Evolutionary conservation across 2,329 filamentous ascomycete genomes (phyloP), one percentile per base, ranked within the genome.

Genomic region (Lomentospora prolificans): DNA sequence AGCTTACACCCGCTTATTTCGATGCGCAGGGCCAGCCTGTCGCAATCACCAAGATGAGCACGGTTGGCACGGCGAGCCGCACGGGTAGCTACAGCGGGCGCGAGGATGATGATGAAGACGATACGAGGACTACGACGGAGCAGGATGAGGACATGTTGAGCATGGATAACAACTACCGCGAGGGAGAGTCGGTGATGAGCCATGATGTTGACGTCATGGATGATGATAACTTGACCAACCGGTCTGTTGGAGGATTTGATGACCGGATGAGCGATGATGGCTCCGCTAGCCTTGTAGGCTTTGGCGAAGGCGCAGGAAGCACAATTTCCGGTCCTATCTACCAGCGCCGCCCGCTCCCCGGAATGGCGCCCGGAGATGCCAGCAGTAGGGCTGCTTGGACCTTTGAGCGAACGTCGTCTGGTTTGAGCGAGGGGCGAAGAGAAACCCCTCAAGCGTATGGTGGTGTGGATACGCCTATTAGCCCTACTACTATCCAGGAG

Each of bases 241-340:
- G 72, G 14, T 80, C 77, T 36, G 70, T 75, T 2, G 74, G 73
- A 19, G 77, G 73, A 3, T 80, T 73, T 57, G 78, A 82, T 58
- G 87, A 89, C 61, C 88, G 87, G 58, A 86, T 94, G 78, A 92
- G 88, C 63, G 90, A 95, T 63, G 90, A 95, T 64, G 87, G 85
- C 6, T 85, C 84, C 54, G 89, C 86, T 2, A 92, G 87, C 60
- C 77, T 96, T 4, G 92, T 96, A 8, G 92, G 87, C 0, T 96
- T 96, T 63, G 92, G 92, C 52, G 91, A 96, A 68, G 92, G 91
- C 31, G 91, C 92, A 8, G 89, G 86, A 62, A 90, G 87, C 67
- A 90, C 90, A 4, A 85, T 91, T 57, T 89, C 85, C 58, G 90
- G 90, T 0, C 89, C 89, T 39, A 87, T 87, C 65, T 79, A 87